Base-by-base conservation (phyloP, 805 yeast species). In the Lipomyces yamanashiensis region DNA sequence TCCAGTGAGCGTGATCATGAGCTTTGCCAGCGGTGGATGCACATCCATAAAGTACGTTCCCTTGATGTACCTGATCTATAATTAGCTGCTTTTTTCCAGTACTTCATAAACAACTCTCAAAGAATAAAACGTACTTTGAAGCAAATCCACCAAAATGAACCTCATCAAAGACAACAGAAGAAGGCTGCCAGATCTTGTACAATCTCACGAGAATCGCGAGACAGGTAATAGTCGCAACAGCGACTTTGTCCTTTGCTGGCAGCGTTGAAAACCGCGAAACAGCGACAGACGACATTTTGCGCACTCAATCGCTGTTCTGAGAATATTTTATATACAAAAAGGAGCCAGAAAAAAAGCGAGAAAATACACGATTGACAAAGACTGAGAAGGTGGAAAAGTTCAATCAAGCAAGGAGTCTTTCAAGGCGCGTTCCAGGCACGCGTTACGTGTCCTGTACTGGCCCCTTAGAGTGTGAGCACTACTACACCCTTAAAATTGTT, bases 141-240 rank as follows among this genome's bases (percentile, higher is more conserved):
- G 97, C 96, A 78, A 93, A 95, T n/a, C 96, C 96, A 61, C 99
- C 99, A 72, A 95, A 95, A 76, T 90, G 96, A 47, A 89, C 95
- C 76, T 93, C 99, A 75, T 92, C 97, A 69, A 90, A 90, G 12
- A 93, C 96, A 43, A 92, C 96, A 36, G 92, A 85, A 71, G 85
- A 77, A 45, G 99, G 99, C 66, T 78, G 73, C 34, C 82, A 78
- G 63, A 95, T 79, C 59, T 82, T 78, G 68, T 80, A 78, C 58
- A 88, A 79, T 70, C 99, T 85, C 55, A 90, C 82, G 53, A 76
- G 71, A 12, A 80, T 66, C 0, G 96, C 83, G 43, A 86, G 69
- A 1, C 81, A 69, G n/a, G 84, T 71, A 58, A 90, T 50, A 15
- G 48, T 23, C 49, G 61, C 34, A 13, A 66, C 54, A 12, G 61